Conservation (phyloP, 2,329 filamentous ascomycete species). For the Aspergillus phoenicis region DNA sequence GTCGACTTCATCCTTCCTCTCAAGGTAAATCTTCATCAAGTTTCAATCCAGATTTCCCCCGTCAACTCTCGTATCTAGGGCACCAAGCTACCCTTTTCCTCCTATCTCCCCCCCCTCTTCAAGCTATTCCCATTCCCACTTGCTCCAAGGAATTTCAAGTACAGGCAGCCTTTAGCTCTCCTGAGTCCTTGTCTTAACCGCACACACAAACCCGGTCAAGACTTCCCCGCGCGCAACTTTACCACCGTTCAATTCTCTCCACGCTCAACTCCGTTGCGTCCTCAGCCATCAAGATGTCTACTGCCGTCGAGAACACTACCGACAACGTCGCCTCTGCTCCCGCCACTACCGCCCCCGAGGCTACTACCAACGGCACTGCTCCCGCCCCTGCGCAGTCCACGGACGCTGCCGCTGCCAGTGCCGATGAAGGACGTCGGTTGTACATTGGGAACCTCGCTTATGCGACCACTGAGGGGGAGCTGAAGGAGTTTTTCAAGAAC, state of each 20-base stretch:
- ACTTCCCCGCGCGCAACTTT: slow-evolving; percentile 29
- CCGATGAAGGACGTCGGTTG: slow-evolving; percentile 96
- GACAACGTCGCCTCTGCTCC: slow-evolving; percentile 66
- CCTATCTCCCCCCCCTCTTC: slow-evolving; percentile 64
- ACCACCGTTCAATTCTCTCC: slow-evolving; percentile 36
- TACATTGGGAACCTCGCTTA: slow-evolving; percentile 99
- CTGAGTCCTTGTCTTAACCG: slow-evolving; percentile 64
- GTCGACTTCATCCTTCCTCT: slow-evolving; percentile 27
- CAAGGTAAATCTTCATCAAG: slow-evolving; percentile 27
- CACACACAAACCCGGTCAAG: slow-evolving; percentile 27
- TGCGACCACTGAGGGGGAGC: slow-evolving; percentile 99
- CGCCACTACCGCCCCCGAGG: slow-evolving; percentile 64
- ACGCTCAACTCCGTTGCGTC: slow-evolving; percentile 40
- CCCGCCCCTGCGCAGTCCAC: slow-evolving; percentile 70
- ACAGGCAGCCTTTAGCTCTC: slow-evolving; percentile 53
- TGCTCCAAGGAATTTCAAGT: slow-evolving; percentile 16
- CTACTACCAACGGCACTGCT: slow-evolving; percentile 58
- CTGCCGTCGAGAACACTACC: slow-evolving; percentile 70
- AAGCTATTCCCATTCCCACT: slow-evolving; percentile 40
- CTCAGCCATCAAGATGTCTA: slow-evolving; percentile 73
- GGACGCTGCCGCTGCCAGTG: slow-evolving; percentile 93
- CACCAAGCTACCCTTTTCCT: slow-evolving; percentile 80
- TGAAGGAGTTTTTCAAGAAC: slow-evolving; percentile 99
- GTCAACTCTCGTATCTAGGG: slow-evolving; percentile 66
- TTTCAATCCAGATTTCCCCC: slow-evolving; percentile 25